Base-by-base conservation (phyloP, 2,329 filamentous ascomycete species). In the Orbilia javanica region DNA sequence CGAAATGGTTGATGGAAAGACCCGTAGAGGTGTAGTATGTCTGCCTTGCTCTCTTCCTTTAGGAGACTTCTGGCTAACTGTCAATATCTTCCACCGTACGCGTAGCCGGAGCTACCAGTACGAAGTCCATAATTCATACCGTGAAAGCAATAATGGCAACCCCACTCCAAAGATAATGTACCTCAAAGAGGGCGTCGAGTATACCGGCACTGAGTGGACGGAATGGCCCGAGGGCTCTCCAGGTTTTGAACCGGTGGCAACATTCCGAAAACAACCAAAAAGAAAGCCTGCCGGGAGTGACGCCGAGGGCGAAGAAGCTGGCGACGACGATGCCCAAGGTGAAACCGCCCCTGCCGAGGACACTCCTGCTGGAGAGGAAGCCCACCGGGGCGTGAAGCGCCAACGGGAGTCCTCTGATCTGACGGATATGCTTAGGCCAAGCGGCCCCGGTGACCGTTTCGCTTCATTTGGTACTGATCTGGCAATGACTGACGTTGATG, bases 1-100 rank as follows among this genome's bases (percentile, higher is more conserved):
- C 67, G n/a, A 78, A 78, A 20, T 78, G 74, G 74, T 50, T 78
- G 53, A 72, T 60, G 57, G 74, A 78, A 13, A 62, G 53, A n/a
- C 74, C 74, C 15, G 42, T 72, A 8, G 18, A 50, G 15, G 64
- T 78, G 1, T 72, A 78, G 74, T 78, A 72, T 25, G 74, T 68
- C 48, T 11, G 20, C 22, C 27, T 18, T 22, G 2, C 18, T 10
- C 29, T 27, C 18, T 31, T 25, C 4, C 48, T 20, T 44, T 6
- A 13, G 4, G 25, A 60, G 11, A 20, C 10, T 22, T 44, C 6
- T 62, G 18, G 10, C 31, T 74, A 39, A 65, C 73, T n/a, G 29
- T 6, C 15, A 57, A 52, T 20, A 46, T 27, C 6, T 77, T 27
- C 15, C 29, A 31, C 8, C 55, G 34, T n/a, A 65, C 48, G 62